Evolutionary conservation across 2,329 filamentous ascomycete species (phyloP).

Genomic region (Penicillium sp.): DNA sequence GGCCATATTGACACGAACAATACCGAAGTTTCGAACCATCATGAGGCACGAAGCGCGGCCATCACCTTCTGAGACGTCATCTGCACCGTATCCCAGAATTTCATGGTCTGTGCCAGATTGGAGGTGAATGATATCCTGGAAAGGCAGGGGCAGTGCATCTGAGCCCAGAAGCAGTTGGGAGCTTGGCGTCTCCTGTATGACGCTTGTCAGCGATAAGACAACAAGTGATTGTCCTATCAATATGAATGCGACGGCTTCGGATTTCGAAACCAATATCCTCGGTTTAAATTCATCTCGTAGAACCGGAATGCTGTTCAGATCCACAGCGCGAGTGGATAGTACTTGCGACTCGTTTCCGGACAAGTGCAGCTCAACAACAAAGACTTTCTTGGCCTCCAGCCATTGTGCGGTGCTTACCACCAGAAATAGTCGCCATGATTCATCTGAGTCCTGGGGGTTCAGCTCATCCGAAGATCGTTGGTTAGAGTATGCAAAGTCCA

Average conservation of each 20-base stretch:
- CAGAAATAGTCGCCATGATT: conserved; percentile 58
- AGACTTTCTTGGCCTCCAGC: conserved; percentile 61
- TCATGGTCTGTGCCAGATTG: conserved; percentile 54
- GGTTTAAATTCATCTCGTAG: conserved; percentile 51
- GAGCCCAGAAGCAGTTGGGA: conserved; percentile 72
- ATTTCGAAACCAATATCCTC: conserved; percentile 73
- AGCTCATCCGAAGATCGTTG: conserved; percentile 34
- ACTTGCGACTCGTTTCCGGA: conserved; percentile 56
- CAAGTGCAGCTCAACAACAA: conserved; percentile 71
- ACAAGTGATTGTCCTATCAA: conserved; percentile 78
- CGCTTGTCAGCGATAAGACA: conserved; percentile 68
- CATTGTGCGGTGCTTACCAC: conserved; percentile 60
- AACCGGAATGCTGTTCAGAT: conserved; percentile 61
- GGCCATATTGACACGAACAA: conserved; percentile 55
- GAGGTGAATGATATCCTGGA: conserved; percentile 86
- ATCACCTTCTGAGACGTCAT: conserved; percentile 44
- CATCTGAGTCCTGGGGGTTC: conserved; percentile 49
- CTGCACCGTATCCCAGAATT: conserved; percentile 52
- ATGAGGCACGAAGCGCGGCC: conserved; percentile 48
- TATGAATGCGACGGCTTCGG: conserved; percentile 77
- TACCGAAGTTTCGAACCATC: conserved; percentile 59
- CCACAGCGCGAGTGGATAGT: conserved; percentile 67
- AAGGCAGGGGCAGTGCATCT: conserved; percentile 64
- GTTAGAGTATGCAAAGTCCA: conserved; percentile 72
- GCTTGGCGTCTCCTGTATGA: conserved; percentile 68